Conservation (phyloP, 495 filamentous ascomycete species). For the Pyrenula aspistea region DNA sequence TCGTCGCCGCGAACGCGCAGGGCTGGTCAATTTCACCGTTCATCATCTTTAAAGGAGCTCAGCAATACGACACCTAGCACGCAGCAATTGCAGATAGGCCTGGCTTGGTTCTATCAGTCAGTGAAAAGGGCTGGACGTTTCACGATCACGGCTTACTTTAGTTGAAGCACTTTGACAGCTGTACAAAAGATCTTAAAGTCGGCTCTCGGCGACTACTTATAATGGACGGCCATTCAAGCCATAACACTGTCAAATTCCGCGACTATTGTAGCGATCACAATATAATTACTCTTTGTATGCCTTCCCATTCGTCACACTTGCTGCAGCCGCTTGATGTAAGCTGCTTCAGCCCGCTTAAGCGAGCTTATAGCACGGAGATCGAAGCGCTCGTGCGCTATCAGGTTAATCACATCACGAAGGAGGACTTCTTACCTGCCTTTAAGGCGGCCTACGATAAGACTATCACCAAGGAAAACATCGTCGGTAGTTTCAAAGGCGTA, state of each 20-base stretch:
- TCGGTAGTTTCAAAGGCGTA: no score
- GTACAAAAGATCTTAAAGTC: no score
- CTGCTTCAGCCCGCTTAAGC: no score
- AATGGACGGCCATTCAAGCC: conserved; percentile 15
- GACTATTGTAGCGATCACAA: conserved; percentile 9
- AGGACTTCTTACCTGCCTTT: no score
- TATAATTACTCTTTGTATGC: no score
- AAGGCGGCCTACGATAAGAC: no score
- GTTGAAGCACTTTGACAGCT: conserved; percentile 15
- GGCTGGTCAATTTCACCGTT: conserved; percentile 13
- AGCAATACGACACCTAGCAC: conserved; percentile 6
- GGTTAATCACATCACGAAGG: no score
- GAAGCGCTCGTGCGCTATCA: no score
- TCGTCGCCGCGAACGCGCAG: conserved; percentile 17
- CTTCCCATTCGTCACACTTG: conserved; percentile 16
- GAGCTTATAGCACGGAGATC: no score
- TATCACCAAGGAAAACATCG: no score
- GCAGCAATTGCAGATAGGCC: not conserved
- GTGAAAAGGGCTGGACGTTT: conserved; percentile 12
- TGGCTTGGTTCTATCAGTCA: not conserved
- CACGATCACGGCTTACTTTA: conserved; percentile 11
- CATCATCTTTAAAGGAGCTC: conserved; percentile 23
- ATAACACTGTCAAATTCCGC: conserved; percentile 13
- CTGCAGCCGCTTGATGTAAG: conserved; percentile 19
- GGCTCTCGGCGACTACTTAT: conserved; percentile 14